These are phyloP conservation scores for Pleurotus citrinopileatus DNA, from an alignment of 768 basidiomycete genomes.

Conservation along the genomic window DNA sequence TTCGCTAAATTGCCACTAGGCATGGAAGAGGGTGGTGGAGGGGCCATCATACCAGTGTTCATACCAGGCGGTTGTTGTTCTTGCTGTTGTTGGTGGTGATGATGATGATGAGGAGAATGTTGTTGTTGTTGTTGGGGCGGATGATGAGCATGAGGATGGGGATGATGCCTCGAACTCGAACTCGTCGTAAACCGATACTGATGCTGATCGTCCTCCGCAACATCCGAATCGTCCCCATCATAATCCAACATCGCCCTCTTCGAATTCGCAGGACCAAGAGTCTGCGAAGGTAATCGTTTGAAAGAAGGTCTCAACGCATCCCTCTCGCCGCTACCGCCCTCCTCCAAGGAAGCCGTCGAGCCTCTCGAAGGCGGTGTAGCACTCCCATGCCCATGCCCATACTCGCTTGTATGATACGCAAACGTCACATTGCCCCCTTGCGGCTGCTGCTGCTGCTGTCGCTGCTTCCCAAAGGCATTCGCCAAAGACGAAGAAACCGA, in stretches of 20 bases:
- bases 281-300: constrained; percentile 73
- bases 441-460: constrained; percentile 7
- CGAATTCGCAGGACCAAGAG: constrained; percentile 55
- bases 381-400: neutral
- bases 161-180: too few relatives aligned
- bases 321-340: constrained; percentile 19
- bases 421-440: too few relatives aligned
- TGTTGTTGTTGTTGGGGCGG: neutral
- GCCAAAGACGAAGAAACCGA: constrained; percentile 36
- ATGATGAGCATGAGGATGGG: neutral
- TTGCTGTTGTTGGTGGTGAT: neutral
- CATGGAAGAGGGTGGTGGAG: neutral
- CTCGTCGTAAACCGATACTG: too few relatives aligned
- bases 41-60: neutral
- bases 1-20: constrained; percentile 8
- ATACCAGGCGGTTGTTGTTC: neutral
- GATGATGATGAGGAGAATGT: neutral
- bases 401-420: neutral
- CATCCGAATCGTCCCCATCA: constrained; percentile 27
- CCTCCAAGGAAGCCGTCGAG: constrained; percentile 31
- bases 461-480: constrained; percentile 33
- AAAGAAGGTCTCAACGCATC: constrained; percentile 52
- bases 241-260: constrained; percentile 50
- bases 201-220: constrained; percentile 12
- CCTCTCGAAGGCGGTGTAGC: constrained; percentile 23